phyloP scores from a whole-genome alignment of 176 grass and related monocot species.

The Aegilops speltoides region DNA sequence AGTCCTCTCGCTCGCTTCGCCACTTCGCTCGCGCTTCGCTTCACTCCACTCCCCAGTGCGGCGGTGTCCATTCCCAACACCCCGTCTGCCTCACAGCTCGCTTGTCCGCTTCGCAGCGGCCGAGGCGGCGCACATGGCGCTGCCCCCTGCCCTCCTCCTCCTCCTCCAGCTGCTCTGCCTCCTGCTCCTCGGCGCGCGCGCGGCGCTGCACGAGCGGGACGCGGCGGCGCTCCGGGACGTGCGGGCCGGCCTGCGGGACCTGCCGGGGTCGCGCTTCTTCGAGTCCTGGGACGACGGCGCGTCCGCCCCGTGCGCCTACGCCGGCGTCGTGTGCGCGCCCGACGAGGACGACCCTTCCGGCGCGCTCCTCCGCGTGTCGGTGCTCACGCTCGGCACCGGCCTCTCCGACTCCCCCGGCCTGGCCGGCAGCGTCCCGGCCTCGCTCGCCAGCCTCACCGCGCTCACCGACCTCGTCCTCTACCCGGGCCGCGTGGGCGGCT shows the following conservation, averaged over 20 bases:
- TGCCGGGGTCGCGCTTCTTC: conserved; percentile 74
- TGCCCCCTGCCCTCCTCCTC: conserved; percentile 29
- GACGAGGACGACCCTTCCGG: conserved; percentile 12
- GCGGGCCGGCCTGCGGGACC: conserved; percentile 46
- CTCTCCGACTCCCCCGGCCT: conserved; percentile 73
- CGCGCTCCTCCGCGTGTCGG: conserved; percentile 57
- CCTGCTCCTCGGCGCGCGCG: neutral
- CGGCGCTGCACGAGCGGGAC: conserved; percentile 49
- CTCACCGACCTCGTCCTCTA: conserved; percentile 76
- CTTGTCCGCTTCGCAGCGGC: conserved; percentile 33
- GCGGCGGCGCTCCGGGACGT: conserved; percentile 47
- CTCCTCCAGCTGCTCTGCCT: neutral
- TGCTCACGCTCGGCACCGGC: conserved; percentile 74
- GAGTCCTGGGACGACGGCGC: conserved; percentile 56
- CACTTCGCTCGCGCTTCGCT: neutral
- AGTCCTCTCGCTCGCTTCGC: neutral
- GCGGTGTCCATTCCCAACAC: conserved; percentile 26
- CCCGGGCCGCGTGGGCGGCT: conserved; percentile 53
- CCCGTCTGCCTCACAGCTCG: neutral
- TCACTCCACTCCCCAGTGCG: neutral
- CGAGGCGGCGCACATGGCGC: conserved; percentile 52
- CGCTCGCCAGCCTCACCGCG: conserved; percentile 56
- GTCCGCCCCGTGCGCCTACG: conserved; percentile 51
- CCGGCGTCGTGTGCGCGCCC: conserved; percentile 61
- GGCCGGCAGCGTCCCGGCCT: conserved; percentile 49